Percentiles rank a stretch among this genome's conserved stretches.
Evolutionary conservation across 345 rosid genomes (phyloP).

Genomic region (Euphorbia lathyris): DNA sequence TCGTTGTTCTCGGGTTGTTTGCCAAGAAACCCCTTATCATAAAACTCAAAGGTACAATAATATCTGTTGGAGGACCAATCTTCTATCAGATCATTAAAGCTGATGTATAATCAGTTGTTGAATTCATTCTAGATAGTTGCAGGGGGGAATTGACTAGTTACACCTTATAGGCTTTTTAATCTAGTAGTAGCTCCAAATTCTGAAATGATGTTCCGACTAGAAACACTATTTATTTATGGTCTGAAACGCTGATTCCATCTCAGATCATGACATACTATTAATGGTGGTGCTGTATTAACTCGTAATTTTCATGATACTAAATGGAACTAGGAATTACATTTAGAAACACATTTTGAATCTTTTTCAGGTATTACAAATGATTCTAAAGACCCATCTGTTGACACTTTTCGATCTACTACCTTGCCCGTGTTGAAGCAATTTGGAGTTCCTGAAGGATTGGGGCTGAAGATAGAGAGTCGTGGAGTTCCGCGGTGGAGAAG

Average conservation of each 20-base stretch:
- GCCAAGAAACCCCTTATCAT: slow-evolving; percentile 61
- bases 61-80: not conserved
- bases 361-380: slow-evolving; percentile 83
- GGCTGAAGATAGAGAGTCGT: slow-evolving; percentile 66
- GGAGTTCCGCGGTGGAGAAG: slow-evolving; percentile 91
- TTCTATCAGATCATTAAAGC: not conserved
- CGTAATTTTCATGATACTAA: not conserved
- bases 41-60: slow-evolving; percentile 81
- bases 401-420: slow-evolving; percentile 69
- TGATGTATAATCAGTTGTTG: not conserved
- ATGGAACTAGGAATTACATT: not conserved
- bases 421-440: slow-evolving; percentile 60
- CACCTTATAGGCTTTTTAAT: not conserved
- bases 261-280: not conserved
- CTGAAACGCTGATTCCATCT: not conserved
- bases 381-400: slow-evolving; percentile 72
- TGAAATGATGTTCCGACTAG: not conserved
- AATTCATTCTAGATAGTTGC: not conserved
- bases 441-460: slow-evolving; percentile 80
- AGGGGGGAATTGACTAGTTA: not conserved
- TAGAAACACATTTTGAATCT: not conserved
- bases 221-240: not conserved
- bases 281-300: not conserved
- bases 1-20: slow-evolving; percentile 72
- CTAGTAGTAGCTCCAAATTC: not conserved